Conservation (phyloP, 805 yeast genomes). For the Sporopachydermia quercuum region DNA sequence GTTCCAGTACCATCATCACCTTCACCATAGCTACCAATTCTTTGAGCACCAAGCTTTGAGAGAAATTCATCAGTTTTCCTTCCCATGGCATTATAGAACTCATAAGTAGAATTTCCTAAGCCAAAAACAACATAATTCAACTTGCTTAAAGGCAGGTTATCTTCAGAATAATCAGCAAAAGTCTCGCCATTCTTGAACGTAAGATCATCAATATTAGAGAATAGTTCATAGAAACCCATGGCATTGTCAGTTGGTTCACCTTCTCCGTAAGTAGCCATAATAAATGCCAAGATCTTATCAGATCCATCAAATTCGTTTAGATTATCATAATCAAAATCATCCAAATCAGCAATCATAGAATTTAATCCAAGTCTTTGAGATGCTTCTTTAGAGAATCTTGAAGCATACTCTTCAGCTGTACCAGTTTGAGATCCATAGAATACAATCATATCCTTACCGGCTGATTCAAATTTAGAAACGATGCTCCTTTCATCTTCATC, state of each 20-base stretch:
- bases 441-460: conserved; percentile 62
- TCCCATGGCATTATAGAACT: conserved; percentile 74
- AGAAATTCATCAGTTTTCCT: conserved; percentile 36
- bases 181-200: conserved; percentile 25
- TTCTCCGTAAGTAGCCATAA: conserved; percentile 92
- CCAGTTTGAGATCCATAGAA: conserved; percentile 96
- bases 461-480: conserved; percentile 27
- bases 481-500: neutral
- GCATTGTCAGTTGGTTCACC: conserved; percentile 98
- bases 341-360: conserved; percentile 77
- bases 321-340: conserved; percentile 74
- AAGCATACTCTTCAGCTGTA: conserved; percentile 94
- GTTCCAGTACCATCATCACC: conserved; percentile 96
- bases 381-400: conserved; percentile 80
- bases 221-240: conserved; percentile 55
- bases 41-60: conserved; percentile 50
- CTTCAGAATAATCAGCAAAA: conserved; percentile 10
- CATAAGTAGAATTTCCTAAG: conserved; percentile 89
- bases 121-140: conserved; percentile 72
- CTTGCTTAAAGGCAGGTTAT: conserved; percentile 26
- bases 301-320: conserved; percentile 42
- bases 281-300: conserved; percentile 49
- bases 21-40: conserved; percentile 66
- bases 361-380: conserved; percentile 66
- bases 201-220: conserved; percentile 39